phyloP scores from a whole-genome alignment of 2,329 filamentous ascomycete genomes.

The Malbranchea cinnamomea region DNA sequence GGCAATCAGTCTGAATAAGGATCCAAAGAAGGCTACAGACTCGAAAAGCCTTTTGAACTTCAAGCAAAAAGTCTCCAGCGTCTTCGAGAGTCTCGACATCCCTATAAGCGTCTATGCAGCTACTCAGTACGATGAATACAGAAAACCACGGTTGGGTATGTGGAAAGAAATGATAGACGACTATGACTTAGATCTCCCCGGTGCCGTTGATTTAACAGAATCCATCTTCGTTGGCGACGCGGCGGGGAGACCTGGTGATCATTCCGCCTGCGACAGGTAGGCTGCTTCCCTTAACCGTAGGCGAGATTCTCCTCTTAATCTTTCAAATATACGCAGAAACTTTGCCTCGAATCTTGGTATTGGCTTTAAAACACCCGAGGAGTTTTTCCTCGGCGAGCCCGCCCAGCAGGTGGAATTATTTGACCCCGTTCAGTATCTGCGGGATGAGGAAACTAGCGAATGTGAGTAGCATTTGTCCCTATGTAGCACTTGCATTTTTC shows the following conservation, averaged over 20 bases:
- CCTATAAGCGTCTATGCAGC: constrained; percentile 75
- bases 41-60: constrained; percentile 61
- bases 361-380: constrained; percentile 71
- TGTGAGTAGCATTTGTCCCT: too few species aligned
- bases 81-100: constrained; percentile 54
- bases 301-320: neutral
- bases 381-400: constrained; percentile 64
- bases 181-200: constrained; percentile 37
- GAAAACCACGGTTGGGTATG: constrained; percentile 82
- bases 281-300: neutral
- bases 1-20: constrained; percentile 58
- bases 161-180: constrained; percentile 57
- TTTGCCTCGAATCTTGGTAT: constrained; percentile 77
- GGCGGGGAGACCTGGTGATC: constrained; percentile 40
- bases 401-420: constrained; percentile 58
- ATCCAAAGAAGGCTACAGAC: constrained; percentile 56
- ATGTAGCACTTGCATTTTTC: constrained; percentile 1
- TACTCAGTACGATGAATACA: constrained; percentile 62
- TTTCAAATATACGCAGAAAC: constrained; percentile 38
- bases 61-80: constrained; percentile 59
- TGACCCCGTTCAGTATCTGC: constrained; percentile 47
- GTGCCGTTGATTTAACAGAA: constrained; percentile 47
- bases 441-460: constrained; percentile 16
- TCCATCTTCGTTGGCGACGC: constrained; percentile 91
- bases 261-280: constrained; percentile 46